Evolutionary conservation across 805 yeast species (phyloP).

Genomic region (Suhomyces sp.): DNA sequence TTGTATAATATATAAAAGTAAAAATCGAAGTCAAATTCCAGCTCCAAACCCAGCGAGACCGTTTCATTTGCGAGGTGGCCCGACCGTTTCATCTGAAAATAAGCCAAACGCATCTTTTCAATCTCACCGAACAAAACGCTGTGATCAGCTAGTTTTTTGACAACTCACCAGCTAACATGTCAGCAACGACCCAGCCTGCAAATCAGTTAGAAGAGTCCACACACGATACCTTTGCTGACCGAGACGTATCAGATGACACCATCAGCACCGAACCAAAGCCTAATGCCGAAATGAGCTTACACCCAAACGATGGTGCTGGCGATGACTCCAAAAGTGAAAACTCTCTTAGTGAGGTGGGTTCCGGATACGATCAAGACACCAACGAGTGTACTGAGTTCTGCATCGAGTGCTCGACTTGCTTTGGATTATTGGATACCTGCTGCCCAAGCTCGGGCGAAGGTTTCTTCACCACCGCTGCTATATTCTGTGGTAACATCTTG

Average conservation of each 20-base stretch:
- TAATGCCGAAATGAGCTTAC: slow-evolving; percentile 3
- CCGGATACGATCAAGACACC: slow-evolving; percentile 37
- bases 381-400: slow-evolving; percentile 44
- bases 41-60: background rate
- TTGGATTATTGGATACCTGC: slow-evolving; percentile 38
- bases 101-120: background rate
- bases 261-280: slow-evolving; percentile 5
- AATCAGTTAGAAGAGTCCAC: background rate
- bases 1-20: background rate
- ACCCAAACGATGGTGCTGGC: background rate
- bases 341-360: slow-evolving; percentile 22
- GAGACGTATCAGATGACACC: background rate
- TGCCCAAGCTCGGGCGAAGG: slow-evolving; percentile 44
- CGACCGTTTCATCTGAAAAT: background rate
- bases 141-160: background rate
- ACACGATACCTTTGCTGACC: background rate
- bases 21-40: background rate
- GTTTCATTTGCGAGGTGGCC: background rate
- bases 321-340: slow-evolving; percentile 8
- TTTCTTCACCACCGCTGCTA: slow-evolving; percentile 32
- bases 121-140: background rate
- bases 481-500: slow-evolving; percentile 35
- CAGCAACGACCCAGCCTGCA: background rate
- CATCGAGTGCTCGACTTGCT: slow-evolving; percentile 34
- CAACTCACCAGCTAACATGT: background rate